Evolutionary conservation across 345 rosid genomes (phyloP), one percentile per base, ranked within the genome.

Genomic region (Iberis pinnata): DNA sequence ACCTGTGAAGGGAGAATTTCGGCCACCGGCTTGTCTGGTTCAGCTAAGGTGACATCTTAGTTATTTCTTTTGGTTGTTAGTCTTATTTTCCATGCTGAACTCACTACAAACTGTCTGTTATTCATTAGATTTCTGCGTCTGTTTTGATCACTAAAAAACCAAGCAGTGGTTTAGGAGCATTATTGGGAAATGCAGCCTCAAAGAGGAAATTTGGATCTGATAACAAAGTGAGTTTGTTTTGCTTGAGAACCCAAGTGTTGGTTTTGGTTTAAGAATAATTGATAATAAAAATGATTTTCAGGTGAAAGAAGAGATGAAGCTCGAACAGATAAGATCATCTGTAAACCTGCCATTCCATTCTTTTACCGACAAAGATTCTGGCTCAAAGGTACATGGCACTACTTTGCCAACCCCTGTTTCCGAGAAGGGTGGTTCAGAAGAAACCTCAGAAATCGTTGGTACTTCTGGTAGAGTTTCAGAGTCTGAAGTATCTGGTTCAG

Each of bases 111-210:
- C 39, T 40, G 13, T 56, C 49, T 49, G 48, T 60, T 38, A 13
- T 51, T 53, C 48, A 38, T 32, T 64, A 88, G 96, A 78, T 39
- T 63, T 47, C 79, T 64, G 80, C 65, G 39, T 76, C 84, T 25
- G 80, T 88, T 71, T 2, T 38, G 16, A 51, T 66, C 29, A 73
- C 68, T 41, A 88, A 76, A 83, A 85, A 85, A 70, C 86, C 95
- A 46, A 72, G 72, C 59, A 74, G 86, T 64, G 83, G 80, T 63
- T 72, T 92, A 52, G 95, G 88, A 56, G 84, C 88, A 12, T 64
- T 92, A 65, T 65, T 84, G 43, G 70, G 65, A 52, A 58, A 18
- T 51, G 58, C 65, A 52, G 65, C 65, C 49, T 49, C 84, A 18
- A 87, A 79, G 75, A 82, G 72, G 63, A 82, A 73, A 50, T 43